These are phyloP conservation scores for Phytopythium boreale DNA, from an alignment of 352 stramenopile genomes.

Conservation along the genomic window DNA sequence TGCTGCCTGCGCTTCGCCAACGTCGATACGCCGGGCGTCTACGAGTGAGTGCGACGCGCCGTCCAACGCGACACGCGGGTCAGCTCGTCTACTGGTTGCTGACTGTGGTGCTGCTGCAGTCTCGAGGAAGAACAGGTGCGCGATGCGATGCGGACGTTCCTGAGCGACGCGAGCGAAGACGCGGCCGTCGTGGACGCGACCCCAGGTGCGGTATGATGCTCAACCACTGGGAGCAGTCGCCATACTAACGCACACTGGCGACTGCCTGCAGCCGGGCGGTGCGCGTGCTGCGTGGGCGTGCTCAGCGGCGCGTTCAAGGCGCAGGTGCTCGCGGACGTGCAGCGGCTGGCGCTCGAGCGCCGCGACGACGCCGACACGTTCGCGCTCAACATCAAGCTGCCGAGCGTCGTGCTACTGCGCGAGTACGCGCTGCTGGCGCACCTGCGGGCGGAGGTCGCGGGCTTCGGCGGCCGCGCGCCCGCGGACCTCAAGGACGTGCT, in stretches of 20 bases:
- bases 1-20: slow-evolving; percentile 66
- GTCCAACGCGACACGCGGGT: background rate
- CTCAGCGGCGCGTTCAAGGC: slow-evolving; percentile 44
- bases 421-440: slow-evolving; percentile 74
- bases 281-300: slow-evolving; percentile 68
- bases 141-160: slow-evolving; percentile 12
- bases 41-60: slow-evolving; percentile 40
- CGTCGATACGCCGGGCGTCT: slow-evolving; percentile 40
- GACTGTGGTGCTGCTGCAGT: slow-evolving; percentile 8
- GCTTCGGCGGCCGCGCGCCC: slow-evolving; percentile 33
- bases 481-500: slow-evolving; percentile 79
- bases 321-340: slow-evolving; percentile 38
- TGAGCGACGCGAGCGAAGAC: background rate
- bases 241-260: background rate
- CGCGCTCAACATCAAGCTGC: slow-evolving; percentile 78
- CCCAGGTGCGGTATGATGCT: background rate
- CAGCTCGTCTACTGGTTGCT: slow-evolving; percentile 9
- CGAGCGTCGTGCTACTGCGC: slow-evolving; percentile 69
- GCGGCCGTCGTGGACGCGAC: background rate
- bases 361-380: slow-evolving; percentile 70
- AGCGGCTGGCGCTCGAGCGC: slow-evolving; percentile 29
- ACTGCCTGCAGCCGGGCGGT: slow-evolving; percentile 11
- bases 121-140: slow-evolving; percentile 29
- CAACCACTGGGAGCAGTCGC: background rate
- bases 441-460: slow-evolving; percentile 29